Conservation (phyloP, 2,329 filamentous ascomycete genomes). For the Parastagonospora nodorum region DNA sequence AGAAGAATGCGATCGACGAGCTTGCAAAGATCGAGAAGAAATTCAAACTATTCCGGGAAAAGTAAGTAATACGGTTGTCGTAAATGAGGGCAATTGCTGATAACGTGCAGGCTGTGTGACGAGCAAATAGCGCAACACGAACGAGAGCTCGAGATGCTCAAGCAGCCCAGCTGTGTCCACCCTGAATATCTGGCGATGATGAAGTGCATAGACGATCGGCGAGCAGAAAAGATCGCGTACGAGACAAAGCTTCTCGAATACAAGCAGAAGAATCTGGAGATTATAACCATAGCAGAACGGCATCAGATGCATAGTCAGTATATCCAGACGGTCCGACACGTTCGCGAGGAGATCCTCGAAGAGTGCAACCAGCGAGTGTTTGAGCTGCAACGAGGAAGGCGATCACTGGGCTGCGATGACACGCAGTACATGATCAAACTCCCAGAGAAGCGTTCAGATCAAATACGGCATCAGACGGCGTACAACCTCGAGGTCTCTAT, state of each 20-base stretch:
- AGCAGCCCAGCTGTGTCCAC: slow-evolving; percentile 69
- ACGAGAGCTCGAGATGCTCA: slow-evolving; percentile 65
- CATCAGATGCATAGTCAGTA: slow-evolving; percentile 89
- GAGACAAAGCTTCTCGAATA: slow-evolving; percentile 76
- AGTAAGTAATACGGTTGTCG: slow-evolving; percentile 54
- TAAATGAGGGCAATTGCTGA: slow-evolving; percentile 21
- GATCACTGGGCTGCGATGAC: slow-evolving; percentile 76
- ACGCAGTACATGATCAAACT: slow-evolving; percentile 84
- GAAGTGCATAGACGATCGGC: slow-evolving; percentile 80
- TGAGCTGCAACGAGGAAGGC: slow-evolving; percentile 86
- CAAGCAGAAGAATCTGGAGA: slow-evolving; percentile 70
- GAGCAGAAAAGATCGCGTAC: slow-evolving; percentile 77
- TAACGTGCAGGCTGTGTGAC: slow-evolving; percentile 73
- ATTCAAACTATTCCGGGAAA: slow-evolving; percentile 83
- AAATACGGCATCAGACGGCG: slow-evolving; percentile 81
- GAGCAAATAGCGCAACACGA: slow-evolving; percentile 85
- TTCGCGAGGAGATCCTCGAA: slow-evolving; percentile 79
- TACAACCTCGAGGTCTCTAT: slow-evolving; percentile 97
- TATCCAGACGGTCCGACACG: slow-evolving; percentile 82
- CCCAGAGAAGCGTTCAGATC: slow-evolving; percentile 74
- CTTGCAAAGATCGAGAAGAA: slow-evolving; percentile 83
- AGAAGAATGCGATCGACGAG: slow-evolving; percentile 78
- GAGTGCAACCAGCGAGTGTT: slow-evolving; percentile 88
- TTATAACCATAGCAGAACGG: slow-evolving; percentile 77
- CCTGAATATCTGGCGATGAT: slow-evolving; percentile 91